These are phyloP conservation scores for Begonia loranthoides DNA, from an alignment of 306 rosid species.

Conservation along the genomic window DNA sequence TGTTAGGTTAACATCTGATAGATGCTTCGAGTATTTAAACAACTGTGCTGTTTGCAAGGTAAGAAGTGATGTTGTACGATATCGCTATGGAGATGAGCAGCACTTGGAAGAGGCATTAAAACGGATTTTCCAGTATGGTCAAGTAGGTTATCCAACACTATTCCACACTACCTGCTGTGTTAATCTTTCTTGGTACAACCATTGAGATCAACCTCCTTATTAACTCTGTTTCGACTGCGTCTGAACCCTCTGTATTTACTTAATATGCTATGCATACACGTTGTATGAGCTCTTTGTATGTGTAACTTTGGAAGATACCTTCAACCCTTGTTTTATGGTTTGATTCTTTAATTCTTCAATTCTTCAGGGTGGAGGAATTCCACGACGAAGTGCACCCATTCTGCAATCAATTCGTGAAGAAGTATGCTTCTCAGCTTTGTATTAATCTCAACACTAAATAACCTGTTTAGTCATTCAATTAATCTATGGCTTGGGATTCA, in stretches of 20 bases:
- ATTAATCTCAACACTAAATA: not conserved
- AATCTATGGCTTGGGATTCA: not conserved
- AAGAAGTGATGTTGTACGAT: constrained; percentile 76
- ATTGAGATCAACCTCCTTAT: too few relatives aligned
- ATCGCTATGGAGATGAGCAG: constrained; percentile 93
- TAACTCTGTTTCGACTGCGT: too few relatives aligned
- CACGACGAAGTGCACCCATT: constrained; percentile 82
- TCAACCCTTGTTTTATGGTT: constrained; percentile 1
- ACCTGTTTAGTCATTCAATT: not conserved
- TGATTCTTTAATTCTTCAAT: constrained; percentile 11
- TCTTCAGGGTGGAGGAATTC: constrained; percentile 75
- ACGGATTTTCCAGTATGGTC: constrained; percentile 92
- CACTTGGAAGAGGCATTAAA: constrained; percentile 93
- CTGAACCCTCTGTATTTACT: too few relatives aligned
- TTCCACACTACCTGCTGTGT: not conserved
- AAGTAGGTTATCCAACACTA: constrained; percentile 27
- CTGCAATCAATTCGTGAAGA: constrained; percentile 78
- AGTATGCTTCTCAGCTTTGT: constrained; percentile 31
- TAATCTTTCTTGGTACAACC: too few relatives aligned
- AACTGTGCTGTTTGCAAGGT: constrained; percentile 33
- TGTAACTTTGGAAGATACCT: not conserved
- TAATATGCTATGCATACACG: too few relatives aligned
- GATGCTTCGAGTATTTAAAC: too few relatives aligned
- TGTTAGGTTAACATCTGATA: too few relatives aligned
- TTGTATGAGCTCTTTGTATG: too few relatives aligned